Evolutionary conservation across 2,329 filamentous ascomycete genomes (phyloP), one percentile per base, ranked within the genome.

Genomic region (Drechmeria coniospora): DNA sequence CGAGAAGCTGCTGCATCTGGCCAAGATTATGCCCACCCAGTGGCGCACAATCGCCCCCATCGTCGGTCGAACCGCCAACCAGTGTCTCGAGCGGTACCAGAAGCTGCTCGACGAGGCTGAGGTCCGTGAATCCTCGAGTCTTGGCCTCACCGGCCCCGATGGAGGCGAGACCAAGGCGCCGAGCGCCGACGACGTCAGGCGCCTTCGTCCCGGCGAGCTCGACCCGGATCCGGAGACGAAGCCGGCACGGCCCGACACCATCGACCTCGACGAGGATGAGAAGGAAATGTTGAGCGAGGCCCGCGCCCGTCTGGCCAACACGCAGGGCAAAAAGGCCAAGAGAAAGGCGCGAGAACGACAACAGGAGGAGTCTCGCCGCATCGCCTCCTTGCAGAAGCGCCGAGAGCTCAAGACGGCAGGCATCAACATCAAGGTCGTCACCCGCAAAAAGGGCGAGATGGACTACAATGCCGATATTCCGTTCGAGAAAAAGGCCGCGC

Each of bases 251-350:
- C 90, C 90, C 21, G 90, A 98, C 53, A 94, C 90, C 5, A 90
- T 98, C 49, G 90, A 98, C 54, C 74, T 98, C 44, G 90, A 98
- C 49, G 90, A 98, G 51, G 90, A 98, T 49, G 90, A 98, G 56
- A 95, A 98, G 61, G 90, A 98, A 56, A 98, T 98, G 90, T 57
- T 98, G 46, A 94, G 86, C 50, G 90, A 98, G 59, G 90, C 90
- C 41, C 81, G 90, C 49, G 90, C 90, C 31, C 83, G 90, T 58
- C 62, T 98, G 38, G 90, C 90, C 37, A 98, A 98, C 46, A 95
- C 90, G 8, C 90, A 95, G 56, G 90, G 90, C 50, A 98, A 98
- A 59, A 98, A 98, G 61, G 90, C 90, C 6, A 98, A 98, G 65
- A 66, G 90, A 41, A 98, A 98, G 65, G 90, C 90, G 19, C 73